Evolutionary conservation across 2,329 filamentous ascomycete species (phyloP), one percentile per base, ranked within the genome.

Genomic region (Coleophoma cylindrospora): DNA sequence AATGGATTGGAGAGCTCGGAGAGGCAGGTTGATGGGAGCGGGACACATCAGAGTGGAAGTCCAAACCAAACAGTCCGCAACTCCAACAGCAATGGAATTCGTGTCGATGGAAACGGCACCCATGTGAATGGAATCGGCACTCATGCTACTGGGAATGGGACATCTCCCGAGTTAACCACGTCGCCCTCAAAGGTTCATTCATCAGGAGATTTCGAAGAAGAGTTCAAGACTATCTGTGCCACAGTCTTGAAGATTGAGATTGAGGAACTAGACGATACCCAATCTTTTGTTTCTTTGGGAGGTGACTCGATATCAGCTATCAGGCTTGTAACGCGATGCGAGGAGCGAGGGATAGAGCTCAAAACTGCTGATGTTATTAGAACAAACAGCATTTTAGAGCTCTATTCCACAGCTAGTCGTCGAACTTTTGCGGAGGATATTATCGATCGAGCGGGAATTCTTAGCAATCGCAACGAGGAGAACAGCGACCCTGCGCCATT

Each of bases 231-330:
- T 12, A 44, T 44, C 19, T 44, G 41, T 44, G 41, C 41, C 14
- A 32, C 22, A 9, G 41, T 44, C 34, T 44, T 44, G 21, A 44
- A 44, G 15, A 44, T 44, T 34, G 12, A 44, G 7, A 10, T 44
- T 44, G 21, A 44, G 21, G 41, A 44, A 1, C 32, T 44, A 33
- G 41, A 44, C 32, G 41, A 44, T 44, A 44, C 41, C 32, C 32
- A 33, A 11, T 44, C 41, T 44, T 44, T 44, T 44, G 41, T 44
- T 32, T 44, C 41, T 44, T 33, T 44, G 14, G 41, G 41, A 44
- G 41, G 41, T 32, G 41, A 44, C 32, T 44, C 41, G 22, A 44
- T 44, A 44, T 44, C 41, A 13, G 41, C 41, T 9, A 44, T 44
- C 19, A 44, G 15, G 41, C 41, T 44, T 44, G 21, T 44, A 32